Evolutionary conservation across 2,329 filamentous ascomycete genomes (phyloP).

Genomic region (Xylaria sp.): DNA sequence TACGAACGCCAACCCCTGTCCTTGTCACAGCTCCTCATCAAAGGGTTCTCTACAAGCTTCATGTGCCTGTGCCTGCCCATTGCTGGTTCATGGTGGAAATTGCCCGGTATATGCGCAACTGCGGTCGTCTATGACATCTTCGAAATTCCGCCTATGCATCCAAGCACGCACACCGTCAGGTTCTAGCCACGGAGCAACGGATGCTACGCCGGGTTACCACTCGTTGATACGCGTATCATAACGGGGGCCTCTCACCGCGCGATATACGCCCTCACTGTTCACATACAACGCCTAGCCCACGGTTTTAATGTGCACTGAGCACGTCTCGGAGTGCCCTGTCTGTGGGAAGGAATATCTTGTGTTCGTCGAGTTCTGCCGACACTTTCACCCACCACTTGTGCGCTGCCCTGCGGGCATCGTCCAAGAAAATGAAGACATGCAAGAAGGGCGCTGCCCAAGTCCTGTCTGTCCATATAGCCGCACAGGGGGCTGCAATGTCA

Average conservation of each 20-base stretch:
- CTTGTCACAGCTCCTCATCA: conserved; percentile 31
- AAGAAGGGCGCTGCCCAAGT: conserved; percentile 61
- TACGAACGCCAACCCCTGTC: conserved; percentile 28
- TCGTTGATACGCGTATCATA: conserved; percentile 32
- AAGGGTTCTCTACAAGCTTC: conserved; percentile 23
- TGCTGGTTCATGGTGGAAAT: conserved; percentile 29
- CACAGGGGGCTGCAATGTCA: conserved; percentile 60
- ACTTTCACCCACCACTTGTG: conserved; percentile 55
- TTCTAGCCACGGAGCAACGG: conserved; percentile 36
- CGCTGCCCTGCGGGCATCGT: conserved; percentile 53
- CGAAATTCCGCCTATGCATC: conserved; percentile 29
- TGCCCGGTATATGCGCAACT: conserved; percentile 28
- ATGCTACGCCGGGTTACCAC: conserved; percentile 35
- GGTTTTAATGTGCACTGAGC: conserved; percentile 65
- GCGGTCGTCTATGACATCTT: conserved; percentile 28
- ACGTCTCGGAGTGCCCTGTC: conserved; percentile 62
- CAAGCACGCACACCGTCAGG: conserved; percentile 32
- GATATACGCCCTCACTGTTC: conserved; percentile 27
- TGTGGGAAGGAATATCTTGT: conserved; percentile 65
- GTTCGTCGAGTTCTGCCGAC: conserved; percentile 62
- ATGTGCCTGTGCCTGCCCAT: conserved; percentile 18
- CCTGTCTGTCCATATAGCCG: conserved; percentile 64
- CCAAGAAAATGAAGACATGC: conserved; percentile 52
- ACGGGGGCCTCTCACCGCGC: conserved; percentile 32
- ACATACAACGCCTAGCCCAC: conserved; percentile 24